phyloP scores from a whole-genome alignment of 1,284 basidiomycete genomes.

The Ganoderma sinense region DNA sequence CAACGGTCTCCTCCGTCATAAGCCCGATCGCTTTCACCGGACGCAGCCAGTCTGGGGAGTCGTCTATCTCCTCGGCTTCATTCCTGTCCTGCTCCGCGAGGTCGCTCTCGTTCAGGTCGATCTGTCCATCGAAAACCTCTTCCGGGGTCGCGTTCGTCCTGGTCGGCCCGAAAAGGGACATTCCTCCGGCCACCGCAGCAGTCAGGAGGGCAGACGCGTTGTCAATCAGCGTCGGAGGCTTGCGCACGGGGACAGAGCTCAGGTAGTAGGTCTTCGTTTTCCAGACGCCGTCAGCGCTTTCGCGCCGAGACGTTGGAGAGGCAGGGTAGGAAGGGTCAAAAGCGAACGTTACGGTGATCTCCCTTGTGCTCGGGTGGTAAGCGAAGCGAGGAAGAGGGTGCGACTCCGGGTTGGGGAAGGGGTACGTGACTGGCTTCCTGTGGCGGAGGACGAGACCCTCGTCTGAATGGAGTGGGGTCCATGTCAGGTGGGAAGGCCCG shows the following conservation, averaged over 20 bases:
- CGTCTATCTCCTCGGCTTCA: conserved; percentile 79
- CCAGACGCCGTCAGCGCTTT: conserved; percentile 55
- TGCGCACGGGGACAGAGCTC: conserved; percentile 67
- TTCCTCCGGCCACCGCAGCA: conserved; percentile 57
- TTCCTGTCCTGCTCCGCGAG: conserved; percentile 77
- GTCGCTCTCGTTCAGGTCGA: conserved; percentile 79
- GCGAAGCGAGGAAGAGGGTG: conserved; percentile 79
- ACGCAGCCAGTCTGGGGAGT: conserved; percentile 61
- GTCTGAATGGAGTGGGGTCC: conserved; percentile 45
- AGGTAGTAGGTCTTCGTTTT: conserved; percentile 66
- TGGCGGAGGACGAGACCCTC: conserved; percentile 74
- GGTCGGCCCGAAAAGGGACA: conserved; percentile 56
- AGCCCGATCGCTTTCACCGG: conserved; percentile 50
- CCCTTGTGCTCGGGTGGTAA: conserved; percentile 59
- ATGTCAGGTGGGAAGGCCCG: not conserved
- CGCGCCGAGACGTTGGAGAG: conserved; percentile 44
- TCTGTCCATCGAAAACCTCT: conserved; percentile 67
- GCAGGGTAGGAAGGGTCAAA: conserved; percentile 63
- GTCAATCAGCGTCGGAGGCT: conserved; percentile 71
- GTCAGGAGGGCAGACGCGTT: conserved; percentile 71
- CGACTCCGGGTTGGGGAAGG: conserved; percentile 77
- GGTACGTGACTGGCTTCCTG: conserved; percentile 72
- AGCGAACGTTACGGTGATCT: conserved; percentile 67
- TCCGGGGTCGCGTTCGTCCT: conserved; percentile 59
- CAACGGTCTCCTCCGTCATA: conserved; percentile 39